Base-by-base conservation (phyloP, 768 basidiomycete genomes). In the Sporobolomyces roseus region DNA sequence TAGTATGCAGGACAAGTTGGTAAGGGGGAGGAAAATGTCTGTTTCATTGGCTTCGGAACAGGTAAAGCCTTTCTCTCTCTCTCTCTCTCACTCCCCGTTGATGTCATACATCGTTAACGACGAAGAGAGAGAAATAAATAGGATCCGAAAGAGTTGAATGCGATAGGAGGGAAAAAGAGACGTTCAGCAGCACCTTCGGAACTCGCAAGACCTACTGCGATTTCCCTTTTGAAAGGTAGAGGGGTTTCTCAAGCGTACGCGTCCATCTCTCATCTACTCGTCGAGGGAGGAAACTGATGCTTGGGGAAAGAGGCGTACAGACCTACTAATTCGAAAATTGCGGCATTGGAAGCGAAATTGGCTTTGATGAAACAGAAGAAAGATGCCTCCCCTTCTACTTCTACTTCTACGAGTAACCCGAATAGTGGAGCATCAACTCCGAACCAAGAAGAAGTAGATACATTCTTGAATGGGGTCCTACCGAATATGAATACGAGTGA, bases 261-360 rank as follows among this genome's bases (percentile, higher is more conserved):
- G 1, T 25, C 19, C 2, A 16, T 33, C 25, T 21, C 13, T n/a
- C 23, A 3, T 4, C 41, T 6, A 30, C 49, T 29, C 49, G n/a
- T 50, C 45, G n/a, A 19, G 19, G 30, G 32, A 23, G 13, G 21
- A 53, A 10, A 30, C 32, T 53, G 27, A 53, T 21, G 27, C 5
- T 4, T 5, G 25, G n/a, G 23, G 21, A 21, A 14, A 21, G 35
- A 35, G 21, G 7, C 41, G 35, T 27, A 8, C 46, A 68, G 62
- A 32, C 93, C 90, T 56, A 93, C 90, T 2, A 81, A 84, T 50
- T 87, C 86, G 74, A 96, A 97, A 80, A 99, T 99, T 74, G 92
- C 93, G 12, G 85, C 88, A 75, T 88, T 97, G 84, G 96, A 99
- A 79, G 94, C 94, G 3, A 99, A 99, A 79, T 82, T 99, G 29